These are phyloP conservation scores for Handroanthus guayacan DNA, from an alignment of 257 asterid species.

Conservation along the genomic window DNA sequence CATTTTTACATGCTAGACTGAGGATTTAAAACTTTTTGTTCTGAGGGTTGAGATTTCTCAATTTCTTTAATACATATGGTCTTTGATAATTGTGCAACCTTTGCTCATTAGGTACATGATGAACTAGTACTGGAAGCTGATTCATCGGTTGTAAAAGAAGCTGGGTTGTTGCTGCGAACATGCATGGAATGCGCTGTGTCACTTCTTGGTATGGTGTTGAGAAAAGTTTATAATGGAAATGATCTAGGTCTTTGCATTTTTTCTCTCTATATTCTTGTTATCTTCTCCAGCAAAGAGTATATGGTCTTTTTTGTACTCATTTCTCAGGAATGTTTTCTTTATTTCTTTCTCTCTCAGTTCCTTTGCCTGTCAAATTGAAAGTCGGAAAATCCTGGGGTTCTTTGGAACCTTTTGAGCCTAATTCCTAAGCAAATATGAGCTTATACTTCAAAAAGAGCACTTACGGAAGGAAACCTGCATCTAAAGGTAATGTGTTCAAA, in stretches of 20 bases:
- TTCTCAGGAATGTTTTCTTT: constrained; percentile 19
- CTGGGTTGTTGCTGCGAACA: constrained; percentile 69
- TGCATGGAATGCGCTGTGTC: constrained; percentile 92
- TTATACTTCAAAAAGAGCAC: background rate
- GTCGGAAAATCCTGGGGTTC: constrained; percentile 96
- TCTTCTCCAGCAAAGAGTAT: constrained; percentile 12
- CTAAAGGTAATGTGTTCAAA: constrained; percentile 34
- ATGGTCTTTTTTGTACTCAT: background rate
- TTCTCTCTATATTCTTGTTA: constrained; percentile 13
- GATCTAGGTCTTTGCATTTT: constrained; percentile 2
- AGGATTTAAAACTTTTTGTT: background rate
- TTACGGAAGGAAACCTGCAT: constrained; percentile 26
- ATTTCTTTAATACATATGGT: background rate
- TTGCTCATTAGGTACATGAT: constrained; percentile 80
- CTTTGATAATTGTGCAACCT: constrained; percentile 21
- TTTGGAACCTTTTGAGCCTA: constrained; percentile 72
- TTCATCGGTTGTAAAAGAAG: constrained; percentile 78
- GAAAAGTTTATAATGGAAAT: constrained; percentile 23
- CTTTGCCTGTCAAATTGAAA: constrained; percentile 87
- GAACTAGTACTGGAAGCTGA: constrained; percentile 92
- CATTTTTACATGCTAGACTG: constrained; percentile 9
- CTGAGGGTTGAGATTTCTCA: no score
- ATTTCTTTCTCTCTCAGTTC: constrained; percentile 61
- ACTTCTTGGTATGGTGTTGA: constrained; percentile 66
- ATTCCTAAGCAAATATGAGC: constrained; percentile 40